A percentile compares a stretch with the other conserved stretches of the same genome.
These are phyloP conservation scores for Drosera capensis DNA, from an alignment of 148 eudicot genomes.

Conservation along the genomic window DNA sequence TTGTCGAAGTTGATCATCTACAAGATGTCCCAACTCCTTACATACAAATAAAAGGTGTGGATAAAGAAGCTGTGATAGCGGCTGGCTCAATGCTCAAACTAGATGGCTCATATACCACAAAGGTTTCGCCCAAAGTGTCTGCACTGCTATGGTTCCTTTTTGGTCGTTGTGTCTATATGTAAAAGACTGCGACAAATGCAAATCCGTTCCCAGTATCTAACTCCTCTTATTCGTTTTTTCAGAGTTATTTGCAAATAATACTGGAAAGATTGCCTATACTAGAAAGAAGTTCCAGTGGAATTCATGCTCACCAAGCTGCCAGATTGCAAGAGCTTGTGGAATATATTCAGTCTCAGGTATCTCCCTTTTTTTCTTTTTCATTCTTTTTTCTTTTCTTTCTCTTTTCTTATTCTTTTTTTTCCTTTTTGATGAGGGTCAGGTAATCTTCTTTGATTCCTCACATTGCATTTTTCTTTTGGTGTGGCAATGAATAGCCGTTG, in stretches of 20 bases:
- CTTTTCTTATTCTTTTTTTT: too few species aligned
- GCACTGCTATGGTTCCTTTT: too few species aligned
- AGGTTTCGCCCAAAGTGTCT: constrained; percentile 46
- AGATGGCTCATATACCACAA: constrained; percentile 85
- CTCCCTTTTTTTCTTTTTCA: too few species aligned
- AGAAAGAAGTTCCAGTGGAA: constrained; percentile 65
- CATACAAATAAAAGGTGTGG: constrained; percentile 82
- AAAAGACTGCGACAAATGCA: too few species aligned
- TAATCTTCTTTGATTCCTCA: too few species aligned
- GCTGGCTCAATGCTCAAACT: constrained; percentile 77
- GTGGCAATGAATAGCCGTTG: too few species aligned
- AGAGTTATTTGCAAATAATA: constrained; percentile 82
- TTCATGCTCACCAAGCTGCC: constrained; percentile 78
- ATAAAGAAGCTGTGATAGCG: constrained; percentile 71
- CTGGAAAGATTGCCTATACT: constrained; percentile 57
- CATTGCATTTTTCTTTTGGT: too few species aligned
- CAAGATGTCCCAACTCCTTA: constrained; percentile 81
- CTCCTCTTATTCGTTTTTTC: constrained; percentile 10
- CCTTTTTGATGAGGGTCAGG: too few species aligned
- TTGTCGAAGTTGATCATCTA: constrained; percentile 84
- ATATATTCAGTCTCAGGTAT: constrained; percentile 81
- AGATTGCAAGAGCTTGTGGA: constrained; percentile 85
- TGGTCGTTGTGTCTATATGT: too few species aligned
- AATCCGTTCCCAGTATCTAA: too few species aligned
- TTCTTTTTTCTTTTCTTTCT: too few species aligned